Conservation (phyloP, 257 asterid species). For the Rehmannia glutinosa region DNA sequence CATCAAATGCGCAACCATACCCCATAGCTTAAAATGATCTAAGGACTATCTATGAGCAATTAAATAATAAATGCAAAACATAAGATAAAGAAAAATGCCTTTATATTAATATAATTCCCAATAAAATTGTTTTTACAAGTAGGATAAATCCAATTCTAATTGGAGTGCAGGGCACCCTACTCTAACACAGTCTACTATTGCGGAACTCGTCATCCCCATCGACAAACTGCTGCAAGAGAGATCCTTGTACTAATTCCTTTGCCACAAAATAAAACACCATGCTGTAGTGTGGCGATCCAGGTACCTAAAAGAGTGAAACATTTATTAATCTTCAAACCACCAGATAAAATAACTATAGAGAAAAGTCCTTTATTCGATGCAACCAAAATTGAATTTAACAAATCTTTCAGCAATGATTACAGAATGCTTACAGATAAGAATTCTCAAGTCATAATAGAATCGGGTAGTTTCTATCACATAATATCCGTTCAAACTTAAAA, state of each 20-base stretch:
- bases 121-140: conserved; percentile 98
- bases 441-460: not conserved
- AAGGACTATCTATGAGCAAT: no score
- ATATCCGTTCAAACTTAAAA: not conserved
- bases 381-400: conserved; percentile 42
- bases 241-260: conserved; percentile 58
- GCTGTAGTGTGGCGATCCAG: conserved; percentile 94
- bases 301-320: conserved; percentile 50
- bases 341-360: conserved; percentile 33
- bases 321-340: conserved; percentile 7
- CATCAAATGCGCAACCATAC: no score
- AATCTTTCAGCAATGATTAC: not conserved
- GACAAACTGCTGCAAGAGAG: conserved; percentile 84
- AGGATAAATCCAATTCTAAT: no score
- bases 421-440: not conserved
- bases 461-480: not conserved
- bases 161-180: no score
- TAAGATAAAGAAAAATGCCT: no score
- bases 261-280: conserved; percentile 87
- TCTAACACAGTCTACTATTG: no score
- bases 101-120: no score
- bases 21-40: no score
- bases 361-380: conserved; percentile 86
- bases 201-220: no score
- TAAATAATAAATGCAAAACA: no score